A percentile compares a stretch with the other conserved stretches of the same genome.
These are phyloP conservation scores for Neurospora sp. DNA, from an alignment of 495 filamentous ascomycete genomes.

Conservation along the genomic window DNA sequence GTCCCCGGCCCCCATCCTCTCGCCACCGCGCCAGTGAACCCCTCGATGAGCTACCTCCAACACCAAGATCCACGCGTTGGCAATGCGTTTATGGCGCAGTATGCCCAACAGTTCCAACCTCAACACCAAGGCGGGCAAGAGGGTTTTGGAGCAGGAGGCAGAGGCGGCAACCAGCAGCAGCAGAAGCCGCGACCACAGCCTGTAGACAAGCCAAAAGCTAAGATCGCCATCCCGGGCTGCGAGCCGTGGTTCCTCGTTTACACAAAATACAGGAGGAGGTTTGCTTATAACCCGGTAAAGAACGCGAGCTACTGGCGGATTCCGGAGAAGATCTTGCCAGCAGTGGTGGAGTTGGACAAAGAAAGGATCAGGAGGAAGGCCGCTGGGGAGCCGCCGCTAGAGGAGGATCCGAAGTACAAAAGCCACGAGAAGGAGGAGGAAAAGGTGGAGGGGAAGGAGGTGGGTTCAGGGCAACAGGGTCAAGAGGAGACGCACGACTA, in stretches of 20 bases:
- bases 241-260: conserved; percentile 89
- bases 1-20: not conserved
- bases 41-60: conserved; percentile 29
- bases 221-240: conserved; percentile 65
- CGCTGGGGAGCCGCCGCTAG: conserved; percentile 8
- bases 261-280: conserved; percentile 77
- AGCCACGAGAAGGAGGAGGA: not conserved
- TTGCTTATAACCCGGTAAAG: conserved; percentile 74
- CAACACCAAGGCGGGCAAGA: conserved; percentile 18
- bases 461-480: not conserved
- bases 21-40: conserved; percentile 16
- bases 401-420: not conserved
- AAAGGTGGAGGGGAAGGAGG: not conserved
- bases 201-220: conserved; percentile 71
- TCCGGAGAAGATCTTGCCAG: conserved; percentile 71
- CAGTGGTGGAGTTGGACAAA: conserved; percentile 61
- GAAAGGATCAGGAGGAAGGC: conserved; percentile 43
- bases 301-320: conserved; percentile 90
- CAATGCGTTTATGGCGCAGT: conserved; percentile 39
- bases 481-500: conserved; percentile 16
- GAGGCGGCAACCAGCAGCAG: conserved; percentile 41
- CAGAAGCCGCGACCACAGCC: conserved; percentile 52
- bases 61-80: conserved; percentile 36
- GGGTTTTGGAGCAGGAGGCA: conserved; percentile 28
- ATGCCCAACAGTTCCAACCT: conserved; percentile 17